phyloP scores from a whole-genome alignment of 1,139 yeast species.

The Cylindricascospora bacillispora region DNA sequence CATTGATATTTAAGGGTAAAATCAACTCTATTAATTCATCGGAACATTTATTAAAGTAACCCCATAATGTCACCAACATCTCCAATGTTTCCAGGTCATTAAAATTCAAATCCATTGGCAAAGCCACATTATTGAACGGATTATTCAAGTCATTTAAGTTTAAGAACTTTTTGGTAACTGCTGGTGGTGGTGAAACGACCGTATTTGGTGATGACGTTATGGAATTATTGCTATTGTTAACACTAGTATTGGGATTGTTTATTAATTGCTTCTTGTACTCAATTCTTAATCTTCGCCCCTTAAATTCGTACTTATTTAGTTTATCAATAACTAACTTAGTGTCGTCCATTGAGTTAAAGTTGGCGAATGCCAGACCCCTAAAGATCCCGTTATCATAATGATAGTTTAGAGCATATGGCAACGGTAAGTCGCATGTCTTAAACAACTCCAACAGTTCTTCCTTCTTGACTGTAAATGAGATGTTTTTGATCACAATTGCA shows the following conservation, averaged over 20 bases:
- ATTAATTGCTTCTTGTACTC: constrained; percentile 96
- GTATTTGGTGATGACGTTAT: constrained; percentile 2
- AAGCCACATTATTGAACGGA: constrained; percentile 17
- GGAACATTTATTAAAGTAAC: no score
- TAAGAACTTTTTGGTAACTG: constrained; percentile 4
- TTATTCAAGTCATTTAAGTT: no score
- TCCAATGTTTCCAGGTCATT: constrained; percentile 2
- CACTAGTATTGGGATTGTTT: neutral
- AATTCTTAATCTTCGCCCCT: constrained; percentile 87
- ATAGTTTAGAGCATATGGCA: constrained; percentile 95
- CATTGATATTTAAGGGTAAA: no score
- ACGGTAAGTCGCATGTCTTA: constrained; percentile 76
- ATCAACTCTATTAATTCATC: no score
- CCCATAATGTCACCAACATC: no score
- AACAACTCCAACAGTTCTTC: constrained; percentile 90
- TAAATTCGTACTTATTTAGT: constrained; percentile 87
- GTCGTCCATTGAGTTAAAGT: constrained; percentile 88
- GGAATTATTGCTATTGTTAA: neutral
- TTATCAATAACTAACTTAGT: constrained; percentile 74
- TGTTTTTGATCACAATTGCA: constrained; percentile 92
- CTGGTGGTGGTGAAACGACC: constrained; percentile 1
- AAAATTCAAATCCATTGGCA: constrained; percentile 17
- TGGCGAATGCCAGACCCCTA: constrained; percentile 97
- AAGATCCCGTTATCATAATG: constrained; percentile 97
- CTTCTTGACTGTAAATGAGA: constrained; percentile 93